Conservation (phyloP, 495 filamentous ascomycete genomes). For the Penicillium manginii region DNA sequence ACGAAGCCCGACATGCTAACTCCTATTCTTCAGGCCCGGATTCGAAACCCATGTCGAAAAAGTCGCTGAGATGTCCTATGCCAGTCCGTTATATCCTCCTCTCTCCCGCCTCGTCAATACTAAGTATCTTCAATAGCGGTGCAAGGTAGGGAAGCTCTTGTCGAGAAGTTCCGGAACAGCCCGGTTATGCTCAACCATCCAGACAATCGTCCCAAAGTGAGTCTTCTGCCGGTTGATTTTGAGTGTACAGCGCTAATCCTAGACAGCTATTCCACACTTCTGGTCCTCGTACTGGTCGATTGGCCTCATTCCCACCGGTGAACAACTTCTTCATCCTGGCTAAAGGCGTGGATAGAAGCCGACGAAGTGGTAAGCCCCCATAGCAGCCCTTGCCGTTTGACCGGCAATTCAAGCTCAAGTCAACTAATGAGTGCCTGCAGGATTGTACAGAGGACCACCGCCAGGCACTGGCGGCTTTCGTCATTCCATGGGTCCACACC, state of each 20-base stretch:
- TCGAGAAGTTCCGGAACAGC: conserved; percentile 95
- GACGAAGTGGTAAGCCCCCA: conserved; percentile 8
- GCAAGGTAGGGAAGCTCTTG: conserved; percentile 86
- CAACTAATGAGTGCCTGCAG: neutral
- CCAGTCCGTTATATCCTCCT: conserved; percentile 62
- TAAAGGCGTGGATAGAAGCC: conserved; percentile 17
- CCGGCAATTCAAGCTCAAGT: neutral
- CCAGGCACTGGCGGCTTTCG: no score
- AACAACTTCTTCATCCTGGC: conserved; percentile 23
- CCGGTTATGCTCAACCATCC: conserved; percentile 87
- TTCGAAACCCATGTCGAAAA: conserved; percentile 73
- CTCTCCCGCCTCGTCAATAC: neutral
- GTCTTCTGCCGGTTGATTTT: conserved; percentile 1
- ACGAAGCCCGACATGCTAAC: neutral
- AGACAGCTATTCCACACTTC: conserved; percentile 45
- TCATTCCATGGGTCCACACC: no score
- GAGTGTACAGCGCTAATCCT: conserved; percentile 2
- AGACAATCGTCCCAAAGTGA: conserved; percentile 83
- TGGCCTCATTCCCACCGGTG: conserved; percentile 21
- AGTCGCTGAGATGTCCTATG: conserved; percentile 89
- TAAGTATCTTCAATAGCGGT: conserved; percentile 60
- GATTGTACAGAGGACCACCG: neutral
- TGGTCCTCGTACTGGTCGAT: conserved; percentile 18
- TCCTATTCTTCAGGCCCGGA: conserved; percentile 59
- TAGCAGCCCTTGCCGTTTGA: neutral